Evolutionary conservation across 345 rosid genomes (phyloP).

Genomic region (Corchorus olitorius): DNA sequence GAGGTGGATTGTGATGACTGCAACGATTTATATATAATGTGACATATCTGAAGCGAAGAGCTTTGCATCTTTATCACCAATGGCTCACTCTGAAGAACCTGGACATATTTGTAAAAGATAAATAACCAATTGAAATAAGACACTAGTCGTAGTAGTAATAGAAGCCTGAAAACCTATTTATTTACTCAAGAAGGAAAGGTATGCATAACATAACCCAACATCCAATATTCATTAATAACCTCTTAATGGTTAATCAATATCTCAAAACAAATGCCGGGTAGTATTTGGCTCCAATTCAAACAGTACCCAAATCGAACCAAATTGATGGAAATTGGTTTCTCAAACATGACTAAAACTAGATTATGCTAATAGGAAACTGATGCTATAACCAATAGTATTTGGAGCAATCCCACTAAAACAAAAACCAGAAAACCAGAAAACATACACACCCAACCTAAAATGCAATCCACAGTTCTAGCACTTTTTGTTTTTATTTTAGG

Average conservation of each 20-base stretch:
- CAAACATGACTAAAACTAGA: background rate
- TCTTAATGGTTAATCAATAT: background rate
- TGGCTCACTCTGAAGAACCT: constrained; percentile 66
- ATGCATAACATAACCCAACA: background rate
- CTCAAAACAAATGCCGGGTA: background rate
- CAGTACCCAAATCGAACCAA: background rate
- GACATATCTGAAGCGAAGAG: constrained; percentile 67
- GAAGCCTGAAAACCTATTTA: background rate
- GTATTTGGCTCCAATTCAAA: background rate
- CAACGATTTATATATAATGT: constrained; percentile 43
- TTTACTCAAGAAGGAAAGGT: background rate
- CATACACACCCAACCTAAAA: background rate
- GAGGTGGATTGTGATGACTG: constrained; percentile 52
- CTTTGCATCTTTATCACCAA: constrained; percentile 55
- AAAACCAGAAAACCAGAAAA: background rate
- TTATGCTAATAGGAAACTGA: background rate
- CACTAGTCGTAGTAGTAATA: background rate
- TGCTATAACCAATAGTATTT: background rate
- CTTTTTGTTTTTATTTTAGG: background rate
- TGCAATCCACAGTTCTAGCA: background rate
- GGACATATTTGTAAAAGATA: background rate
- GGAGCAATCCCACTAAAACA: background rate
- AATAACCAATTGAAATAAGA: constrained; percentile 1
- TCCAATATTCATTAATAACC: background rate
- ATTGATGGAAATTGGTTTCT: background rate